Conservation (phyloP, 306 rosid genomes). For the Cicer arietinum region DNA sequence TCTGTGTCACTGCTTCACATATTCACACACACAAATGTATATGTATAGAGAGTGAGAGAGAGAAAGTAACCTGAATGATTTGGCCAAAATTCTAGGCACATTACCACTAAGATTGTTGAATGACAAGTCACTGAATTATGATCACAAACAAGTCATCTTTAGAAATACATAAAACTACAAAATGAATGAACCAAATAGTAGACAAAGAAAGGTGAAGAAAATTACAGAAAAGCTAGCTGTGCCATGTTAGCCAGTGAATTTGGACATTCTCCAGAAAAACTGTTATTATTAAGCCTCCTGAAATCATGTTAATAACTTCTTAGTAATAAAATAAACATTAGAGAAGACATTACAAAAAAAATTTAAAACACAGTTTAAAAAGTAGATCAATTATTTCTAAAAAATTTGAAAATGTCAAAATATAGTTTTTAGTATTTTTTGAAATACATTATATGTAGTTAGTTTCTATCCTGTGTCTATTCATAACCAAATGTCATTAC, state of each 20-base stretch:
- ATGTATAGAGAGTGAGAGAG: slow-evolving; percentile 29
- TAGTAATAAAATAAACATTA: not conserved
- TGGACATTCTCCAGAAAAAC: slow-evolving; percentile 74
- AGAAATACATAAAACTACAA: slow-evolving; percentile 1
- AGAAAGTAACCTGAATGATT: slow-evolving; percentile 78
- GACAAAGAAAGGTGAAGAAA: slow-evolving; percentile 39
- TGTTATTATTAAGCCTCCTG: slow-evolving; percentile 96
- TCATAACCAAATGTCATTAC: too few species aligned
- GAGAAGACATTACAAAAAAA: too few species aligned
- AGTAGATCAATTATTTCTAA: too few species aligned
- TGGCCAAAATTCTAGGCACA: slow-evolving; percentile 81
- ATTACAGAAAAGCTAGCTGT: slow-evolving; percentile 84
- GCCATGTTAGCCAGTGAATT: slow-evolving; percentile 82
- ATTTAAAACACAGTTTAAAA: too few species aligned
- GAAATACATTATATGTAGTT: too few species aligned
- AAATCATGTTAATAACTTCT: slow-evolving; percentile 43
- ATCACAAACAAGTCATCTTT: slow-evolving; percentile 34
- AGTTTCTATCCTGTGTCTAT: too few species aligned
- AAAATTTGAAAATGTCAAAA: too few species aligned
- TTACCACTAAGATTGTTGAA: slow-evolving; percentile 82
- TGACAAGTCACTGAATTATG: slow-evolving; percentile 76
- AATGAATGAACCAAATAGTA: slow-evolving; percentile 23
- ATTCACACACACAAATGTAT: not conserved
- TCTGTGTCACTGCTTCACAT: not conserved
- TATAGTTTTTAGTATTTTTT: too few species aligned